Conservation (phyloP, 2,329 filamentous ascomycete species). For the Botrytis medusae region DNA sequence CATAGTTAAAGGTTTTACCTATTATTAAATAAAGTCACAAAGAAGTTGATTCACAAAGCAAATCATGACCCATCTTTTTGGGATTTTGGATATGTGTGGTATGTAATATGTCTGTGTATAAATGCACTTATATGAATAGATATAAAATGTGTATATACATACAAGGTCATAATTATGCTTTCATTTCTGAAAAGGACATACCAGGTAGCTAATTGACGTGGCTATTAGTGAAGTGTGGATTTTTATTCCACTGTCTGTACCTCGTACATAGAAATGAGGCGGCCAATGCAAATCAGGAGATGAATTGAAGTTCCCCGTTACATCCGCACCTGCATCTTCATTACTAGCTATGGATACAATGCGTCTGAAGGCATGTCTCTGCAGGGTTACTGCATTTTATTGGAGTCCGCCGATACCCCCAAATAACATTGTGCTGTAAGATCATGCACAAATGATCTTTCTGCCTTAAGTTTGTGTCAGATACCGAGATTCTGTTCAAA, state of each 20-base stretch:
- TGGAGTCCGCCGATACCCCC: not conserved
- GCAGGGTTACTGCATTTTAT: conserved; percentile 3
- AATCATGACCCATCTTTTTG: not conserved
- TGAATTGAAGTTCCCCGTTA: not conserved
- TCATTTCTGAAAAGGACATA: not conserved
- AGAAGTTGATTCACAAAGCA: conserved; percentile 8
- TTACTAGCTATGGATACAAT: not conserved
- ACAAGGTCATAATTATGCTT: not conserved
- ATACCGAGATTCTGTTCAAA: not conserved
- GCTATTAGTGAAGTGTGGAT: not conserved
- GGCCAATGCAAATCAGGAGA: conserved; percentile 13
- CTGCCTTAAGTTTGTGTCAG: not conserved
- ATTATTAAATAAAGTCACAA: not conserved
- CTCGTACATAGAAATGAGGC: not conserved
- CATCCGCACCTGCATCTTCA: conserved; percentile 13
- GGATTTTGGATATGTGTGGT: not conserved
- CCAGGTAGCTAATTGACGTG: conserved; percentile 5
- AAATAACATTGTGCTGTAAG: not conserved
- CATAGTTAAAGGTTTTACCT: not conserved
- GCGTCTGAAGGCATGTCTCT: not conserved
- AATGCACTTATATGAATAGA: not conserved
- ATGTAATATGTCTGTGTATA: too few relatives aligned
- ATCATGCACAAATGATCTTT: conserved; percentile 6
- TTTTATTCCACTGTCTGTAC: not conserved
- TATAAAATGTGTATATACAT: not conserved